These are phyloP conservation scores for Microbotryomycetes sp. DNA, from an alignment of 1,284 basidiomycete genomes.

Conservation along the genomic window DNA sequence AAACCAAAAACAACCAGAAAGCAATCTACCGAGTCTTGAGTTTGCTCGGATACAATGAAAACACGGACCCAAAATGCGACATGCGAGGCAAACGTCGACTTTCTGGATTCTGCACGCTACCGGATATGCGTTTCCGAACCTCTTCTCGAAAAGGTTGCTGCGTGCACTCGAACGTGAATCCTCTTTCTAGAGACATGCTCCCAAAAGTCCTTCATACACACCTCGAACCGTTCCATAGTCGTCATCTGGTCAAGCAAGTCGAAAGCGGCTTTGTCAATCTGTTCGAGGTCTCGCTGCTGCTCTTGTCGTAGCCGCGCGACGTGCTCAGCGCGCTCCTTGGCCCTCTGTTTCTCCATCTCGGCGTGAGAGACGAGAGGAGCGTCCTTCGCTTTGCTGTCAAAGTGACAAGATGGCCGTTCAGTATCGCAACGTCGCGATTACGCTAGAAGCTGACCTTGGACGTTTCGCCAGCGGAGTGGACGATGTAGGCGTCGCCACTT, in stretches of 20 bases:
- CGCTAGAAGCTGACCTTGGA: neutral
- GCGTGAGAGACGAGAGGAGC: neutral
- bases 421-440: neutral
- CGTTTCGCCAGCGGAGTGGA: neutral
- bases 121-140: too few relatives aligned
- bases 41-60: conserved; percentile 2
- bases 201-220: too few relatives aligned
- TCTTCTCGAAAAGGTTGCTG: neutral
- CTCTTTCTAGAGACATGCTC: too few relatives aligned
- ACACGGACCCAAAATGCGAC: conserved; percentile 8
- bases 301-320: neutral
- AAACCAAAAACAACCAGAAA: too few relatives aligned
- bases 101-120: neutral
- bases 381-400: neutral
- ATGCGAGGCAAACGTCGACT: neutral
- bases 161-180: too few relatives aligned
- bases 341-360: neutral
- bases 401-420: neutral
- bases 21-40: too few relatives aligned
- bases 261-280: neutral
- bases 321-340: neutral
- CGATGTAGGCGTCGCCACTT: neutral
- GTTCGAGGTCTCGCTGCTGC: neutral
- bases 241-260: conserved; percentile 7
- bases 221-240: conserved; percentile 13